Base-by-base conservation (phyloP, 192 early-diverging fungal species). In the Entomortierella beljakovae region DNA sequence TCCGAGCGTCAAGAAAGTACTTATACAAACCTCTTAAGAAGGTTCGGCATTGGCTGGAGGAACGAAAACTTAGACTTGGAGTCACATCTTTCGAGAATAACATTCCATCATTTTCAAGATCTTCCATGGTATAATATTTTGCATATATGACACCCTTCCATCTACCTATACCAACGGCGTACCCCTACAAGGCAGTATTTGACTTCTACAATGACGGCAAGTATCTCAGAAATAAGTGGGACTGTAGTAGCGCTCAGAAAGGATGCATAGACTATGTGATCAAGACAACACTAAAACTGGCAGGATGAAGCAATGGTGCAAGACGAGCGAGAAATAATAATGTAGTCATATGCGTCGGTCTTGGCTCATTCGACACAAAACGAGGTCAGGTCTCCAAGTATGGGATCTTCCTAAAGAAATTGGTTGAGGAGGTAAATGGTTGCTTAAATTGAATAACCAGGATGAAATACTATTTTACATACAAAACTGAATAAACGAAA, bases 281-380 rank as follows among this genome's bases (percentile, higher is more conserved):
- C 48, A 38, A 62, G 2, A 13, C 61, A 2, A 46, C 51, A 5
- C 46, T 50, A 29, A 34, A 42, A 6, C 43, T 62, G 2, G 61
- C 46, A 2, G 61, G 38, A 1, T 43, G 48, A 9, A 29, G n/a
- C 28, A 50, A 50, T 6, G 61, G 61, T n/a, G 16, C 16, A 13
- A 33, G 20, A 20, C 18, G 26, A 22, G 29, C 10, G 3, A 3
- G 26, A 7, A 9, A 20, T 16, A 34, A 33, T 2, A 1, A 20
- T 8, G 43, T 23, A 4, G 23, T 62, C 5, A 49, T 62, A 20
- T 42, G 26, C 9, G n/a, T 62, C 3, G 61, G 48, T 5, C 61
- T 50, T 48, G 59, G 59, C 3, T 61, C 59, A 26, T 61, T 61
- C 35, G 25, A 49, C 40, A 61, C 59, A 13, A 35, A 48, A 26